A percentile compares a stretch with the other conserved stretches of the same genome.
phyloP scores from a whole-genome alignment of 495 filamentous ascomycete species.

The Friedmanniomyces simplex region DNA sequence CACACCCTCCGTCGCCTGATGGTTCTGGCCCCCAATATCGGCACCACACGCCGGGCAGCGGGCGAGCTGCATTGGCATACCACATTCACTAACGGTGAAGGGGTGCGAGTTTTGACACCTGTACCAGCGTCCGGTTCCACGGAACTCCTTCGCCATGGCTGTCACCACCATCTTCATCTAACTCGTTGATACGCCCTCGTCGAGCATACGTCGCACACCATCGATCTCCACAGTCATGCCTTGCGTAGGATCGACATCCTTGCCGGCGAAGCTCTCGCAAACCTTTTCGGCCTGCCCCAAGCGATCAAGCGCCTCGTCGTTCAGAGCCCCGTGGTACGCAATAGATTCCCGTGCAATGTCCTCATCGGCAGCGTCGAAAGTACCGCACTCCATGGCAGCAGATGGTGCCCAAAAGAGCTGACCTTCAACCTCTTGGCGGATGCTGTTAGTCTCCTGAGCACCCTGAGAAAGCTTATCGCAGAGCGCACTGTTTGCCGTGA shows the following conservation, averaged over 20 bases:
- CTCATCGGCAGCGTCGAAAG: not conserved
- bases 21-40: too few relatives aligned
- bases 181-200: too few relatives aligned
- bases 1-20: too few relatives aligned
- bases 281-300: slow-evolving; percentile 25
- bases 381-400: slow-evolving; percentile 29
- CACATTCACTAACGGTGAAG: too few relatives aligned
- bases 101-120: too few relatives aligned
- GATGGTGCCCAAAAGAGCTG: slow-evolving; percentile 34
- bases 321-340: too few relatives aligned
- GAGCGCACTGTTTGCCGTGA: slow-evolving; percentile 11
- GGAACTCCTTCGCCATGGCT: slow-evolving; percentile 27
- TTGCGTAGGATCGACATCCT: too few relatives aligned
- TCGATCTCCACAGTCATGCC: not conserved
- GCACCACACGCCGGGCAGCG: too few relatives aligned
- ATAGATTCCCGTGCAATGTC: not conserved
- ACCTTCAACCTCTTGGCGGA: slow-evolving; percentile 30
- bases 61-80: too few relatives aligned
- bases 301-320: too few relatives aligned
- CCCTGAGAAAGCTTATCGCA: slow-evolving; percentile 24
- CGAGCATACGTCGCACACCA: slow-evolving; percentile 30
- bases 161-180: slow-evolving; percentile 30
- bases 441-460: slow-evolving; percentile 18
- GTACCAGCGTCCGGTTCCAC: slow-evolving; percentile 24
- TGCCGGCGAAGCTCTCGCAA: slow-evolving; percentile 15